These are phyloP conservation scores for Vigna mungo DNA, from an alignment of 306 rosid species.

Conservation along the genomic window DNA sequence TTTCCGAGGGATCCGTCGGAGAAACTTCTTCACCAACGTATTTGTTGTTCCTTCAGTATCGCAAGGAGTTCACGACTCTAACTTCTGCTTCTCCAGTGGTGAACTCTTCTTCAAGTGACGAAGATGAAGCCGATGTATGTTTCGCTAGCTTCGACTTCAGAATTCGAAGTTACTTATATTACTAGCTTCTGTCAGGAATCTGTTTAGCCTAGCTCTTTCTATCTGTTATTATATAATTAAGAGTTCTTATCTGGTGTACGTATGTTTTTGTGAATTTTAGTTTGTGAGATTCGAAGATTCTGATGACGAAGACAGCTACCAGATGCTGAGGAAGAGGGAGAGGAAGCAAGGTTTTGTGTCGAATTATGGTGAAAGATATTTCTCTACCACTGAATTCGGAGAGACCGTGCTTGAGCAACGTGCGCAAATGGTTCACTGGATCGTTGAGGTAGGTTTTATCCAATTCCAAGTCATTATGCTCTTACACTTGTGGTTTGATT, in stretches of 20 bases:
- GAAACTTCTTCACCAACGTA: slow-evolving; percentile 76
- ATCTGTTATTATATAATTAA: not conserved
- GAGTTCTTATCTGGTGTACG: slow-evolving; percentile 2
- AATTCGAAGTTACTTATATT: slow-evolving; percentile 7
- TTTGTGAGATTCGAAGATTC: slow-evolving; percentile 59
- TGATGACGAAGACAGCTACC: slow-evolving; percentile 81
- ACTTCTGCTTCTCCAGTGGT: slow-evolving; percentile 20
- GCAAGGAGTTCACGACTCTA: slow-evolving; percentile 56
- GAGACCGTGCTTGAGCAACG: slow-evolving; percentile 73
- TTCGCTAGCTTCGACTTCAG: slow-evolving; percentile 30
- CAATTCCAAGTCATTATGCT: not conserved
- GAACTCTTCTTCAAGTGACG: slow-evolving; percentile 43
- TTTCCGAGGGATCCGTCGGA: slow-evolving; percentile 71
- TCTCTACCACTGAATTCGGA: slow-evolving; percentile 60
- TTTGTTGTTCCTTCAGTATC: slow-evolving; percentile 63
- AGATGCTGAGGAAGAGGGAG: slow-evolving; percentile 71
- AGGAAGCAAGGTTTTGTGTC: slow-evolving; percentile 53
- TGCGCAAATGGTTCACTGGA: slow-evolving; percentile 77
- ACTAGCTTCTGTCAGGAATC: not conserved
- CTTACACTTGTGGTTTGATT: not conserved
- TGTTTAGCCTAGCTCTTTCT: not conserved
- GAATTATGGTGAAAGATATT: slow-evolving; percentile 62
- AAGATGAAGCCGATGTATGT: slow-evolving; percentile 55
- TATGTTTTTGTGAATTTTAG: slow-evolving; percentile 45
- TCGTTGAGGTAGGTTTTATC: slow-evolving; percentile 77